Conservation (phyloP, 495 filamentous ascomycete species). For the Clohesyomyces aquaticus region DNA sequence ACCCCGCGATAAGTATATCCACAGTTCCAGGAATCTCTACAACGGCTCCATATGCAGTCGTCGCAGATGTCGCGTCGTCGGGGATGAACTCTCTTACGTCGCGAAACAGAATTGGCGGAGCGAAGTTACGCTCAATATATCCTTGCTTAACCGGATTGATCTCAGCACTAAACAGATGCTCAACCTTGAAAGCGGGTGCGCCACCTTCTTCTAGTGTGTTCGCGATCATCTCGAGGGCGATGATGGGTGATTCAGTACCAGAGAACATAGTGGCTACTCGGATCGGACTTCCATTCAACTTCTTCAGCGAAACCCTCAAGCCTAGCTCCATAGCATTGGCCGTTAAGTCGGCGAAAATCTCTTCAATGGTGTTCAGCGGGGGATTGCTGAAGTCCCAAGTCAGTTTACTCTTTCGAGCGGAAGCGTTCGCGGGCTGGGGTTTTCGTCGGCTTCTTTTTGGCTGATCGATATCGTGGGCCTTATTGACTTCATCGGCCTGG, state of each 20-base stretch:
- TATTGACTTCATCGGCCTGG: no score
- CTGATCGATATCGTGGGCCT: no score
- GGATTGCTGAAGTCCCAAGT: no score
- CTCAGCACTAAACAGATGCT: slow-evolving; percentile 78
- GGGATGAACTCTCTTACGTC: slow-evolving; percentile 67
- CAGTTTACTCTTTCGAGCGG: no score
- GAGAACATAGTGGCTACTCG: slow-evolving; percentile 83
- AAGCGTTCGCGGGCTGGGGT: no score
- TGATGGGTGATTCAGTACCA: slow-evolving; percentile 77
- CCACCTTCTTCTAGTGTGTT: slow-evolving; percentile 39
- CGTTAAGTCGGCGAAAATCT: no score
- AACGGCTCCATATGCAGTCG: slow-evolving; percentile 70
- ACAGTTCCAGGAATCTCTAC: slow-evolving; percentile 60
- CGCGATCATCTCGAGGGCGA: slow-evolving; percentile 62
- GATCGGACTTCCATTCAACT: no score
- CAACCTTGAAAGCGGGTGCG: slow-evolving; percentile 50
- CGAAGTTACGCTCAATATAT: slow-evolving; percentile 78
- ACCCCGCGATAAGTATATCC: slow-evolving; percentile 76
- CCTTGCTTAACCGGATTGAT: slow-evolving; percentile 78
- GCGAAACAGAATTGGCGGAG: slow-evolving; percentile 64
- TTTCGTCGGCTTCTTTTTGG: no score
- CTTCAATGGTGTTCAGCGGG: no score
- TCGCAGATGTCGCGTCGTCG: slow-evolving; percentile 37
- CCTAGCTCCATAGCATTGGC: no score
- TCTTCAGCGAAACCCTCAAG: no score